Percentiles rank a stretch among this genome's conserved stretches.
These are phyloP conservation scores for Theobroma grandiflorum DNA, from an alignment of 441 rosid genomes.

Conservation along the genomic window DNA sequence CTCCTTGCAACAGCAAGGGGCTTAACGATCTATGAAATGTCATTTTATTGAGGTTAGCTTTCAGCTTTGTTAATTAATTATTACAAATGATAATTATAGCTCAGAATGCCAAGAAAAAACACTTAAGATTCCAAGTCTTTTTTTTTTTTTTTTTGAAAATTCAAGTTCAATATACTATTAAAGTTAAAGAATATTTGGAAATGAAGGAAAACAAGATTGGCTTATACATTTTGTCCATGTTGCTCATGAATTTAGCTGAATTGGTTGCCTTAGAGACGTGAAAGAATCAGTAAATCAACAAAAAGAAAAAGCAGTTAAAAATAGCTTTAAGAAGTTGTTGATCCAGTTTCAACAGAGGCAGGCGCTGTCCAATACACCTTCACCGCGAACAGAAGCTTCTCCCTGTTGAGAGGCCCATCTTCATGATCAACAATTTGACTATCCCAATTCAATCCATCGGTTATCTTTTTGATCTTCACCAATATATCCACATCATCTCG, in stretches of 20 bases:
- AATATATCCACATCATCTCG: conserved; percentile 66
- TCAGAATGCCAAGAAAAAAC: too few species aligned
- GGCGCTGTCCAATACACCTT: conserved; percentile 64
- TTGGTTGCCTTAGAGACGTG: background rate
- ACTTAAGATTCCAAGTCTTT: too few species aligned
- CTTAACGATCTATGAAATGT: background rate
- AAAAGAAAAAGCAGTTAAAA: background rate
- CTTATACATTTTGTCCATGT: background rate
- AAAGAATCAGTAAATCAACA: background rate
- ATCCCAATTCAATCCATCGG: conserved; percentile 56
- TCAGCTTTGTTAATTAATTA: background rate
- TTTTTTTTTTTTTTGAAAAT: background rate
- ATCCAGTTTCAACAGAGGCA: conserved; percentile 13
- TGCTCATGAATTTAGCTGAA: background rate
- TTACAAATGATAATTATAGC: background rate
- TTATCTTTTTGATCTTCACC: conserved; percentile 58
- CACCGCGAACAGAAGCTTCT: conserved; percentile 70
- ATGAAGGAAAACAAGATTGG: background rate
- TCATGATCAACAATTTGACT: conserved; percentile 68
- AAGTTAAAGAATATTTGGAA: background rate
- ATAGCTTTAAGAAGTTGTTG: conserved; percentile 23
- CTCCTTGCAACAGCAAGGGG: background rate
- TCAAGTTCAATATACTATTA: background rate
- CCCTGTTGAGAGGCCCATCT: conserved; percentile 67
- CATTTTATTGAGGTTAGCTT: background rate